Conservation (phyloP, 768 basidiomycete species). For the Pulveroboletus sp. region DNA sequence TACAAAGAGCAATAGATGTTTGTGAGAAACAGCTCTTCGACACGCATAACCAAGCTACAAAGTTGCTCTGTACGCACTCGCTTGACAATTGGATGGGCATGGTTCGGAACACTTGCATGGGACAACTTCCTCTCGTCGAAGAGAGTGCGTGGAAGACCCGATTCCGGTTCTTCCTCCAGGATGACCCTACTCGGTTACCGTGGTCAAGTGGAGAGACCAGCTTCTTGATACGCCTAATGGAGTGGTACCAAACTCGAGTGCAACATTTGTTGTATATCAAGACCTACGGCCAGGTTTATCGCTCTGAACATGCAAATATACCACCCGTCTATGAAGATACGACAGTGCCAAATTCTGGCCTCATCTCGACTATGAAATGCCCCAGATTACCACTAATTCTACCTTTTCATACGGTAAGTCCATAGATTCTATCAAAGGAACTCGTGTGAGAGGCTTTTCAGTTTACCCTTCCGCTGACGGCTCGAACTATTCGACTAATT, state of each 20-base stretch:
- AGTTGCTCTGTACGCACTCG: constrained; percentile 24
- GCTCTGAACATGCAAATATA: constrained; percentile 10
- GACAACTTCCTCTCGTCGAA: constrained; percentile 23
- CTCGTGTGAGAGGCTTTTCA: constrained; percentile 13
- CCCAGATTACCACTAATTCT: constrained; percentile 39
- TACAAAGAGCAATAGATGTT: constrained; percentile 34
- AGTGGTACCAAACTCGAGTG: constrained; percentile 38
- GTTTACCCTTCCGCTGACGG: constrained; percentile 44
- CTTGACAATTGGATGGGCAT: constrained; percentile 36
- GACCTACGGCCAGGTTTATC: constrained; percentile 29
- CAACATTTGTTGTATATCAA: constrained; percentile 42
- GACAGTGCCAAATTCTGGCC: constrained; percentile 15
- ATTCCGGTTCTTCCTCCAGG: constrained; percentile 29
- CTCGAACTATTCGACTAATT: constrained; percentile 41
- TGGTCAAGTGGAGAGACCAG: constrained; percentile 35
- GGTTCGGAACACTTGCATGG: constrained; percentile 27
- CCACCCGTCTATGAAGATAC: constrained; percentile 6
- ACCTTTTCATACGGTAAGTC: constrained; percentile 45
- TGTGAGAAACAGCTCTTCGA: constrained; percentile 36
- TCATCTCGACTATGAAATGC: constrained; percentile 23
- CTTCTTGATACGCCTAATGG: constrained; percentile 42
- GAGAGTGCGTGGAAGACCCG: constrained; percentile 29
- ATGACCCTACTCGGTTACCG: constrained; percentile 15
- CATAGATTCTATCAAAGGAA: neutral
- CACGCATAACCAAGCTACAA: constrained; percentile 28